Conservation (phyloP, 2,329 filamentous ascomycete genomes). For the Ramichloridium luteum region DNA sequence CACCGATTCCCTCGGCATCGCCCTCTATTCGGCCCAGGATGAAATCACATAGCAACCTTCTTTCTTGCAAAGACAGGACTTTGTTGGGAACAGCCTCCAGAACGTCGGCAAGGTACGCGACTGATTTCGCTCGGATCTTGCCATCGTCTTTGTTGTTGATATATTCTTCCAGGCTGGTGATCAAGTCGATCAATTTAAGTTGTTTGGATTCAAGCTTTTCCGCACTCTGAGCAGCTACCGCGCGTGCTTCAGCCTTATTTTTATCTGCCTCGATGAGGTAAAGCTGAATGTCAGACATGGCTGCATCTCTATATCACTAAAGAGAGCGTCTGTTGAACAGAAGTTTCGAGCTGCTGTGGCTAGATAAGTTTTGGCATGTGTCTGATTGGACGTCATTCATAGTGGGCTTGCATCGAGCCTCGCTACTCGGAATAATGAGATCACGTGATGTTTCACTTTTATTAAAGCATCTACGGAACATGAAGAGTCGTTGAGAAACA, state of each 20-base stretch:
- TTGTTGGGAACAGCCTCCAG: constrained; percentile 39
- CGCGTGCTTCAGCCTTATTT: constrained; percentile 34
- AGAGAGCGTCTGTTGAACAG: too few relatives aligned
- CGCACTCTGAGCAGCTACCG: constrained; percentile 33
- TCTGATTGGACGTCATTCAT: too few relatives aligned
- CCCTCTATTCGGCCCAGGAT: constrained; percentile 52
- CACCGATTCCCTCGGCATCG: constrained; percentile 40
- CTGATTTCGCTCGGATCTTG: constrained; percentile 45
- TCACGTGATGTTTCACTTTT: too few relatives aligned
- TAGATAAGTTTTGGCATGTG: too few relatives aligned
- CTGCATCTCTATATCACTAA: constrained; percentile 19
- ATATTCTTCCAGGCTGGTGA: constrained; percentile 54
- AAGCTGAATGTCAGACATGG: constrained; percentile 41
- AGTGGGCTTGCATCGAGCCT: too few relatives aligned
- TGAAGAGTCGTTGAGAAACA: too few relatives aligned
- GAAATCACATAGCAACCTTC: constrained; percentile 49
- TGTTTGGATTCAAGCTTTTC: constrained; percentile 44
- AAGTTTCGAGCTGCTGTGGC: too few relatives aligned
- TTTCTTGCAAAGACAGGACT: constrained; percentile 48
- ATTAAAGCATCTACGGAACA: too few relatives aligned
- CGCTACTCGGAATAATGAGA: too few relatives aligned
- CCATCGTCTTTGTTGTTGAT: constrained; percentile 52
- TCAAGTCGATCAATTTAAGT: constrained; percentile 48
- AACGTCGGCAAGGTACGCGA: constrained; percentile 41
- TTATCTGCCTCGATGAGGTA: constrained; percentile 40